Percentiles rank a stretch among this genome's conserved stretches.
Evolutionary conservation across 345 rosid genomes (phyloP).

Genomic region (Brassica nigra): DNA sequence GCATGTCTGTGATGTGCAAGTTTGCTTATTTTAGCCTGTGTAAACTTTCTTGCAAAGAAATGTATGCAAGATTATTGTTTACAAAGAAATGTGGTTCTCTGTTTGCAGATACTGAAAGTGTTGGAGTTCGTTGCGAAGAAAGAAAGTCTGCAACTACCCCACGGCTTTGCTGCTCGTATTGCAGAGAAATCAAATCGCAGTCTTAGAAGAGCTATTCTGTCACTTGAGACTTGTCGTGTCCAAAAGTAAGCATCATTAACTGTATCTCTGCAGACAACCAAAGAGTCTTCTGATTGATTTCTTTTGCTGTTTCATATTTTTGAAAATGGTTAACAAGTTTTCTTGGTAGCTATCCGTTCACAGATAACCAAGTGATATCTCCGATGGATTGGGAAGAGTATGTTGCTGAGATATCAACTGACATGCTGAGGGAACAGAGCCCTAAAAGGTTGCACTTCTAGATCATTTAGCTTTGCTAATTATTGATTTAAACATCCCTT

Average conservation of each 20-base stretch:
- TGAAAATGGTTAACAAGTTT: background rate
- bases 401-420: conserved; percentile 79
- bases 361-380: conserved; percentile 70
- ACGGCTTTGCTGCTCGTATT: conserved; percentile 78
- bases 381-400: conserved; percentile 99
- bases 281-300: background rate
- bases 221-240: conserved; percentile 83
- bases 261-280: background rate
- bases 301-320: conserved; percentile 1
- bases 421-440: conserved; percentile 93
- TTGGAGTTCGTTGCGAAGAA: conserved; percentile 85
- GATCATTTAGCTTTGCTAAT: conserved; percentile 1
- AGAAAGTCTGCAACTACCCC: conserved; percentile 79
- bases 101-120: conserved; percentile 68
- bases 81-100: background rate
- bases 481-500: background rate
- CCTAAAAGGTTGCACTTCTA: conserved; percentile 62
- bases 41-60: conserved; percentile 6
- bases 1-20: background rate
- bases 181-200: conserved; percentile 89
- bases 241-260: conserved; percentile 65
- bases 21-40: conserved; percentile 4
- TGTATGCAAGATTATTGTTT: background rate
- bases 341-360: conserved; percentile 70
- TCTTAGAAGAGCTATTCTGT: conserved; percentile 81